Conservation (phyloP, 140 eudicot species). For the Anethum foeniculum region DNA sequence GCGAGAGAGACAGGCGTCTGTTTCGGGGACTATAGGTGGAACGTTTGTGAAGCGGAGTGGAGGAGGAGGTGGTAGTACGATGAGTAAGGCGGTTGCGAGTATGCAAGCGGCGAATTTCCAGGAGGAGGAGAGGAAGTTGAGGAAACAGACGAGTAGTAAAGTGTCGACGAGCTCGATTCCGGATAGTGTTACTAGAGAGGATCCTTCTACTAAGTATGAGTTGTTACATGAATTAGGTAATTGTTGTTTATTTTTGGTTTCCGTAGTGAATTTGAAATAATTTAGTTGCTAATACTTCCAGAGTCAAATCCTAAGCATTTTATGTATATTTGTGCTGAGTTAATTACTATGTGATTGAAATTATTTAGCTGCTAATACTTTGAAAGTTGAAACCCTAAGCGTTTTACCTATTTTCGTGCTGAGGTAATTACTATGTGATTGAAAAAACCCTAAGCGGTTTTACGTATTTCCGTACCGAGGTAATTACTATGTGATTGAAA, state of each 20-base stretch:
- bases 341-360: neutral
- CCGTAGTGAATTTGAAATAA: neutral
- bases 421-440: neutral
- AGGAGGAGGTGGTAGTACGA: slow-evolving; percentile 36
- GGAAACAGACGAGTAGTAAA: slow-evolving; percentile 60
- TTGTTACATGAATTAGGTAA: slow-evolving; percentile 93
- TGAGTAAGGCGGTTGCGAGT: slow-evolving; percentile 87
- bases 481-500: neutral
- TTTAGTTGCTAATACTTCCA: neutral
- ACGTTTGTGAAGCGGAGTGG: slow-evolving; percentile 53
- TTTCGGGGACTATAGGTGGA: slow-evolving; percentile 30
- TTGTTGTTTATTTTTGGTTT: neutral
- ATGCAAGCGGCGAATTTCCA: slow-evolving; percentile 46
- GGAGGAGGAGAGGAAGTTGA: slow-evolving; percentile 37
- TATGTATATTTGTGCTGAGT: neutral
- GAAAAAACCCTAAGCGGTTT: neutral
- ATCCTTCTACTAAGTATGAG: slow-evolving; percentile 88
- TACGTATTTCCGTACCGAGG: too few species aligned
- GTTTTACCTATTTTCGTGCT: neutral
- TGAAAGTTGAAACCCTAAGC: neutral
- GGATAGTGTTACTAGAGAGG: slow-evolving; percentile 79
- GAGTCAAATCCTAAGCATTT: neutral
- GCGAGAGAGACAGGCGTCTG: slow-evolving; percentile 24
- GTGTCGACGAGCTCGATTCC: slow-evolving; percentile 79
- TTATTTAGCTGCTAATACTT: neutral